A percentile compares a stretch with the other conserved stretches of the same genome.
Conservation (phyloP, 305 asterid genomes). For the Fraxinus paxiana region DNA sequence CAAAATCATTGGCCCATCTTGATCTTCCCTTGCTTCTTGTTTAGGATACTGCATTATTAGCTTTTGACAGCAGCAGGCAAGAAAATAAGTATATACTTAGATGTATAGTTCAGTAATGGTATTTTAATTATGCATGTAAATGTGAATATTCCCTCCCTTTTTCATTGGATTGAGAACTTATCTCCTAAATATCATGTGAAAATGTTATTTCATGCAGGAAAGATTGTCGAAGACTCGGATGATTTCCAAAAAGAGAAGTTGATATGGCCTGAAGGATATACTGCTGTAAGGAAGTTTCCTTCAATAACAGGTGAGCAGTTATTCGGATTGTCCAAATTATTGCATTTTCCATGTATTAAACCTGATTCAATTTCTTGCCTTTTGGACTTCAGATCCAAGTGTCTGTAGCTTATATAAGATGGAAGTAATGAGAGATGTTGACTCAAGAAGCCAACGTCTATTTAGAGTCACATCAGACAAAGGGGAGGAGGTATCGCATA, state of each 20-base stretch:
- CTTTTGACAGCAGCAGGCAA: not conserved
- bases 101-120: slow-evolving; percentile 18
- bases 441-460: slow-evolving; percentile 56
- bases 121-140: slow-evolving; percentile 12
- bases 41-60: not conserved
- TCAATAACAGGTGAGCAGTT: slow-evolving; percentile 56
- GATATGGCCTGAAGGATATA: slow-evolving; percentile 89
- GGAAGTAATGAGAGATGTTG: slow-evolving; percentile 75
- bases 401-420: slow-evolving; percentile 56
- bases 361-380: not conserved
- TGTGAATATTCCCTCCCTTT: not conserved
- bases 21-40: not conserved
- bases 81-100: slow-evolving; percentile 1
- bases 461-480: slow-evolving; percentile 71
- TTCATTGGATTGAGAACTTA: slow-evolving; percentile 21
- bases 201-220: slow-evolving; percentile 54
- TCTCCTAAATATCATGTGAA: slow-evolving; percentile 21
- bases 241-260: slow-evolving; percentile 65
- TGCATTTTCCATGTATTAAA: slow-evolving; percentile 12
- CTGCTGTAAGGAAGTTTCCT: slow-evolving; percentile 68
- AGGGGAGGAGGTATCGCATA: slow-evolving; percentile 72
- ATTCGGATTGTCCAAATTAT: not conserved
- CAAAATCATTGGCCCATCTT: not conserved
- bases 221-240: slow-evolving; percentile 59
- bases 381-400: slow-evolving; percentile 60